Evolutionary conservation across 1,139 yeast species (phyloP).

Genomic region (Diutina catenulata): DNA sequence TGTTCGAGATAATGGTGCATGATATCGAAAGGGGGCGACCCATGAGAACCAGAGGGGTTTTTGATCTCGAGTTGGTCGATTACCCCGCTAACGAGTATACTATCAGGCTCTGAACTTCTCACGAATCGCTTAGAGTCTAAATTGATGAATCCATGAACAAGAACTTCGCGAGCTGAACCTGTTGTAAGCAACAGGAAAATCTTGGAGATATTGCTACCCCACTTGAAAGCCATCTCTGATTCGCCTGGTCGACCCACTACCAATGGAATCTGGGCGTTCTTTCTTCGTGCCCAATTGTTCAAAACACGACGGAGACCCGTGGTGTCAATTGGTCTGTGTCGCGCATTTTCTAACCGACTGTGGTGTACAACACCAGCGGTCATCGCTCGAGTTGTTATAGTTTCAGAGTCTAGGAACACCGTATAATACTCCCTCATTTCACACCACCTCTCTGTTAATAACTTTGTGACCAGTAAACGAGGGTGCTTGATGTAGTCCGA

Average conservation of each 20-base stretch:
- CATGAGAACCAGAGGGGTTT: neutral
- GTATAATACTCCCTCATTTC: slow-evolving; percentile 3
- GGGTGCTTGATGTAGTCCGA: neutral
- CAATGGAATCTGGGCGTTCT: neutral
- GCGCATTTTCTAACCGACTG: neutral
- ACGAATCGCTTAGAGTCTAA: neutral
- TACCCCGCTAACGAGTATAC: neutral
- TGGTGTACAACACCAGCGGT: neutral
- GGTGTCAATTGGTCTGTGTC: neutral
- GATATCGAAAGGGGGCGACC: neutral
- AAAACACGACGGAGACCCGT: neutral
- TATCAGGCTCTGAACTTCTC: neutral
- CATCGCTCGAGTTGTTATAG: neutral
- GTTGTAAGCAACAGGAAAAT: slow-evolving; percentile 3
- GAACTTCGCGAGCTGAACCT: neutral
- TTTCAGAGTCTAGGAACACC: neutral
- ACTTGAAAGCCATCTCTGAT: neutral
- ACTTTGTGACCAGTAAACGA: neutral
- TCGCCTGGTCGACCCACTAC: neutral
- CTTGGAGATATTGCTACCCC: neutral
- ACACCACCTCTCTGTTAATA: slow-evolving; percentile 3
- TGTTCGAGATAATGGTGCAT: neutral
- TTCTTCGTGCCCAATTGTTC: neutral
- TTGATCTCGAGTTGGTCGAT: neutral
- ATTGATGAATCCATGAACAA: neutral